A percentile compares a stretch with the other conserved stretches of the same genome.
phyloP scores from a whole-genome alignment of 1,284 basidiomycete species.

The Naganishia sp. region DNA sequence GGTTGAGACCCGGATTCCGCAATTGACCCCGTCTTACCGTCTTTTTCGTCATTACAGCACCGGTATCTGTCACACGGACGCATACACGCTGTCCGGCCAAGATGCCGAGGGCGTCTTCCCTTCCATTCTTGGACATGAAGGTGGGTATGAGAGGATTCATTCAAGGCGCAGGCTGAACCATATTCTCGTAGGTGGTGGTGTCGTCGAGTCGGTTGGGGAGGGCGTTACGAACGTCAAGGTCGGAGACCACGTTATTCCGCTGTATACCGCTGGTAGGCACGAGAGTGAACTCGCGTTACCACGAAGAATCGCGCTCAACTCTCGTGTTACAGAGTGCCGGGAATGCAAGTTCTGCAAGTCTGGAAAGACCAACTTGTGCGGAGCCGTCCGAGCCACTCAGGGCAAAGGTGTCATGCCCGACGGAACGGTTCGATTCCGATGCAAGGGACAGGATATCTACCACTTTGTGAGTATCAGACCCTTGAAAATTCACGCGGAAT shows the following conservation, averaged over 20 bases:
- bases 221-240: conserved; percentile 56
- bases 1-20: conserved; percentile 38
- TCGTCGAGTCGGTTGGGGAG: conserved; percentile 72
- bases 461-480: conserved; percentile 74
- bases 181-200: conserved; percentile 42
- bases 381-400: conserved; percentile 87
- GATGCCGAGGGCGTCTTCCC: conserved; percentile 97
- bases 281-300: not conserved
- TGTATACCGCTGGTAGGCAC: conserved; percentile 79
- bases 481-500: not conserved
- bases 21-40: not conserved
- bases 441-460: conserved; percentile 81
- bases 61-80: conserved; percentile 98
- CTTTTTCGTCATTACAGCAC: conserved; percentile 42
- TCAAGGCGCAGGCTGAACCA: not conserved
- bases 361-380: conserved; percentile 96
- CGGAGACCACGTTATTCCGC: conserved; percentile 54
- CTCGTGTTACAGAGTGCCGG: conserved; percentile 68
- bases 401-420: conserved; percentile 98
- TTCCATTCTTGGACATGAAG: conserved; percentile 90
- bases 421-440: conserved; percentile 83
- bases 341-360: conserved; percentile 99
- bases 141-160: conserved; percentile 41
- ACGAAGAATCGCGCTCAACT: conserved; percentile 7
- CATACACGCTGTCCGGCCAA: conserved; percentile 93